Conservation (phyloP, 345 rosid species). For the Euphorbia pulcherrima region DNA sequence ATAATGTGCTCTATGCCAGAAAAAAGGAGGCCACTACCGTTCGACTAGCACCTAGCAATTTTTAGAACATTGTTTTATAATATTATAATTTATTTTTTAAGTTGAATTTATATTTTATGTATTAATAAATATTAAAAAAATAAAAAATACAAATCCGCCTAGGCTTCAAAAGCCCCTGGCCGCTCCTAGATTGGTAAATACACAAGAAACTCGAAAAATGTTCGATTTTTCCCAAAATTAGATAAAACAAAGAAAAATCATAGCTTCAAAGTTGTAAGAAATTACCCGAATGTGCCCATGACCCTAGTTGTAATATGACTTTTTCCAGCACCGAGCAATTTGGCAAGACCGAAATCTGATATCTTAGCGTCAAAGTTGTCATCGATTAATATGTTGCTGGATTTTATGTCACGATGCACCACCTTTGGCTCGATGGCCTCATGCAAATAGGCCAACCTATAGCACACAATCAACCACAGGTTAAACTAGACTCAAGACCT, state of each 20-base stretch:
- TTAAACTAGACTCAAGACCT: slow-evolving; percentile 12
- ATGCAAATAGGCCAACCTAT: slow-evolving; percentile 83
- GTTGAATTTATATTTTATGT: no score
- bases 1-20: no score
- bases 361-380: slow-evolving; percentile 79
- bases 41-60: no score
- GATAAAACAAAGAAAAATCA: not conserved
- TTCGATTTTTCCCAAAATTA: not conserved
- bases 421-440: slow-evolving; percentile 99
- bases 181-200: not conserved
- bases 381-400: slow-evolving; percentile 89
- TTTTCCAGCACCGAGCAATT: slow-evolving; percentile 84
- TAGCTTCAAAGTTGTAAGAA: not conserved
- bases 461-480: slow-evolving; percentile 11
- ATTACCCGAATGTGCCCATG: slow-evolving; percentile 99
- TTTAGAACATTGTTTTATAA: no score
- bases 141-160: no score
- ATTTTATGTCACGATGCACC: slow-evolving; percentile 94
- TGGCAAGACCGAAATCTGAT: slow-evolving; percentile 95
- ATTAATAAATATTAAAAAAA: no score
- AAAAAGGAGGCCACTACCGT: no score
- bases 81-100: no score
- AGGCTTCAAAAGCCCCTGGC: no score
- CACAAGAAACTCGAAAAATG: not conserved
- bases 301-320: slow-evolving; percentile 87